Percentiles rank a stretch among this genome's conserved stretches.
phyloP scores from a whole-genome alignment of 1,284 basidiomycete species.

The Cutaneotrichosporon sp. region DNA sequence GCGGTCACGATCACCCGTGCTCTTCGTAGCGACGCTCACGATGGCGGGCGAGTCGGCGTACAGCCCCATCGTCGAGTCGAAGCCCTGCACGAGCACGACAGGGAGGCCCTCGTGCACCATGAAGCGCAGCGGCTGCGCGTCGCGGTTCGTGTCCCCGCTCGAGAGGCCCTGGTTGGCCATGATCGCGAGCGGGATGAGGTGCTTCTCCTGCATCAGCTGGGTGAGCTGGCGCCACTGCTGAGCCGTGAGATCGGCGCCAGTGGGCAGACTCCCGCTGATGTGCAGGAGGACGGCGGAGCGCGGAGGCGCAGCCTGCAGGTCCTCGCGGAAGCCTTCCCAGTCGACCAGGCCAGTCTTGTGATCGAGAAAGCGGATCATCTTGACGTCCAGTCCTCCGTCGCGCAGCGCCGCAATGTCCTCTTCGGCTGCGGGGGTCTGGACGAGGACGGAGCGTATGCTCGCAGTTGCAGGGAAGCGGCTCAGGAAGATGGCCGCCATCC shows the following conservation, averaged over 20 bases:
- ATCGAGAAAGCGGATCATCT: slow-evolving; percentile 70
- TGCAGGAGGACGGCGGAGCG: slow-evolving; percentile 85
- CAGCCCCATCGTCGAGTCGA: slow-evolving; percentile 53
- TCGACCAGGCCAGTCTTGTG: slow-evolving; percentile 85
- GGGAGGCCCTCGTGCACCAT: slow-evolving; percentile 53
- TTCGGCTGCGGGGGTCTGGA: slow-evolving; percentile 42
- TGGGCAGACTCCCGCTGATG: slow-evolving; percentile 94
- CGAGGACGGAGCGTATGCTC: slow-evolving; percentile 32
- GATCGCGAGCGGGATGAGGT: slow-evolving; percentile 48
- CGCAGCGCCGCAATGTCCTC: slow-evolving; percentile 45
- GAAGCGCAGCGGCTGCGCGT: slow-evolving; percentile 50
- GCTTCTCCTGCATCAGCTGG: slow-evolving; percentile 42
- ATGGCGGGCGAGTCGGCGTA: slow-evolving; percentile 51
- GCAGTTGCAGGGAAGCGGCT: slow-evolving; percentile 61
- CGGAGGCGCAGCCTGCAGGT: slow-evolving; percentile 62
- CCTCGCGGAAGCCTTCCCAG: slow-evolving; percentile 69
- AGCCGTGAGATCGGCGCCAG: slow-evolving; percentile 87
- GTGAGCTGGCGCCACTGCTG: slow-evolving; percentile 82
- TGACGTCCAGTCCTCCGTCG: slow-evolving; percentile 47
- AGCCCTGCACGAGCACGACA: slow-evolving; percentile 49
- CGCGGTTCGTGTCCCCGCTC: slow-evolving; percentile 46
- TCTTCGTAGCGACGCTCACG: slow-evolving; percentile 45
- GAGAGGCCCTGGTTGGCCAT: slow-evolving; percentile 52
- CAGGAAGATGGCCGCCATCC: slow-evolving; percentile 86
- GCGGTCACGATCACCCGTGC: slow-evolving; percentile 37